Percentiles rank a stretch among this genome's conserved stretches.
Conservation (phyloP, 805 yeast genomes). For the Yamadazyma sp. region DNA sequence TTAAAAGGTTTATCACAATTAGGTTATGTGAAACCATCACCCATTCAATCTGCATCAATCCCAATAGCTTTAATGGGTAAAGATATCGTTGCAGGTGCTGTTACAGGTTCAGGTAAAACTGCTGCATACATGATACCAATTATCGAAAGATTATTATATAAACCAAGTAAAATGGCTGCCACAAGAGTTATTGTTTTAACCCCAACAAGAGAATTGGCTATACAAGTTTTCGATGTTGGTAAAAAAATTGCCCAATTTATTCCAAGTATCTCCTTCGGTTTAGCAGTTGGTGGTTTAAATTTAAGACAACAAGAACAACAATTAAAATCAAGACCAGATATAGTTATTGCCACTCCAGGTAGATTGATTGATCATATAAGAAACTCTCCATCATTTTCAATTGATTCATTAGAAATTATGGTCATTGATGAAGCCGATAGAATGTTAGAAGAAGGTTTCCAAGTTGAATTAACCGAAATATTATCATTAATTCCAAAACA, state of each 20-base stretch:
- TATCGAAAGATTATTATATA: conserved; percentile 84
- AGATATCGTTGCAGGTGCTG: conserved; percentile 98
- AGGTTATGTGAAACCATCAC: conserved; percentile 87
- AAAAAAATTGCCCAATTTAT: conserved; percentile 77
- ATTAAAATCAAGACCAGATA: conserved; percentile 87
- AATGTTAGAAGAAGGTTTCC: conserved; percentile 99
- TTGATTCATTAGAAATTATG: conserved; percentile 86
- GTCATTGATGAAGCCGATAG: conserved; percentile 98
- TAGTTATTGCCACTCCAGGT: conserved; percentile 98
- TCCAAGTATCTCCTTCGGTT: conserved; percentile 75
- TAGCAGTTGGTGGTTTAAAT: conserved; percentile 98
- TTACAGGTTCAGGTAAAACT: conserved; percentile 98
- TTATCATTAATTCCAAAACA: conserved; percentile 76
- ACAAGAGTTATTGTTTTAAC: conserved; percentile 89
- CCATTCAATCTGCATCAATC: conserved; percentile 89
- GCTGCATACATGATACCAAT: conserved; percentile 98
- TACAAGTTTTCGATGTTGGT: conserved; percentile 94
- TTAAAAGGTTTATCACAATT: conserved; percentile 76
- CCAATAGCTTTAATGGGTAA: conserved; percentile 93
- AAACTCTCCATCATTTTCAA: conserved; percentile 89
- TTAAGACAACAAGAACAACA: conserved; percentile 94
- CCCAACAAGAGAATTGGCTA: conserved; percentile 97
- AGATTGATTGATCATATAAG: conserved; percentile 95
- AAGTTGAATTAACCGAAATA: conserved; percentile 88
- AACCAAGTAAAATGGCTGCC: conserved; percentile 80